Evolutionary conservation across 2,329 filamentous ascomycete genomes (phyloP).

Genomic region (Akanthomyces muscarius): DNA sequence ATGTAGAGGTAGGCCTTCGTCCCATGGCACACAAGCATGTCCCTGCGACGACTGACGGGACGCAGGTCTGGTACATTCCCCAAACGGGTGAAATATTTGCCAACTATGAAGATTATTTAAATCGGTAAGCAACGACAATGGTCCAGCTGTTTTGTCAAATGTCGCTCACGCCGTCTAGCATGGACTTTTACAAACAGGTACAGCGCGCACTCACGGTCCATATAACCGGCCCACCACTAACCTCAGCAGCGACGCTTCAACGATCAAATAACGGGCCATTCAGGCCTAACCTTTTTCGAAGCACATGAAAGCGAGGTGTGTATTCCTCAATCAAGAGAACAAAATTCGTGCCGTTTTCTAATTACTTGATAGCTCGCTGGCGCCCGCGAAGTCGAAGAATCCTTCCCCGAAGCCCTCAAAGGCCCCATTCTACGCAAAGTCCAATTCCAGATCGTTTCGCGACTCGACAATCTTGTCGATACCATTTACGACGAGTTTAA

Average conservation of each 20-base stretch:
- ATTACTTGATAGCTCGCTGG: conserved; percentile 58
- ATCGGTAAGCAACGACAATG: conserved; percentile 55
- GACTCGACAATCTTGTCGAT: conserved; percentile 78
- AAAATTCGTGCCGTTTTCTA: neutral
- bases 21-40: conserved; percentile 13
- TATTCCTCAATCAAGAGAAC: conserved; percentile 21
- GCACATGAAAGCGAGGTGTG: conserved; percentile 86
- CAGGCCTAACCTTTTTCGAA: conserved; percentile 86
- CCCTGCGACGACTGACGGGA: conserved; percentile 19
- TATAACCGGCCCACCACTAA: neutral
- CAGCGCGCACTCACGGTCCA: conserved; percentile 28
- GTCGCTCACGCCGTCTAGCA: conserved; percentile 44
- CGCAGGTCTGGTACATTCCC: conserved; percentile 83
- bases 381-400: conserved; percentile 82
- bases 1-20: conserved; percentile 64
- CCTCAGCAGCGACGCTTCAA: conserved; percentile 73
- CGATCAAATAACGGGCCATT: conserved; percentile 93
- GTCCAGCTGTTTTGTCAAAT: conserved; percentile 4
- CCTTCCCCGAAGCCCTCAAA: conserved; percentile 87
- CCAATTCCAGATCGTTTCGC: conserved; percentile 83
- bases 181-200: conserved; percentile 93
- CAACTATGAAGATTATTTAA: conserved; percentile 83
- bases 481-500: conserved; percentile 75
- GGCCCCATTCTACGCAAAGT: conserved; percentile 86
- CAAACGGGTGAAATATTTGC: conserved; percentile 87